phyloP scores from a whole-genome alignment of 1,139 yeast genomes.

The Candida mesenterica region DNA sequence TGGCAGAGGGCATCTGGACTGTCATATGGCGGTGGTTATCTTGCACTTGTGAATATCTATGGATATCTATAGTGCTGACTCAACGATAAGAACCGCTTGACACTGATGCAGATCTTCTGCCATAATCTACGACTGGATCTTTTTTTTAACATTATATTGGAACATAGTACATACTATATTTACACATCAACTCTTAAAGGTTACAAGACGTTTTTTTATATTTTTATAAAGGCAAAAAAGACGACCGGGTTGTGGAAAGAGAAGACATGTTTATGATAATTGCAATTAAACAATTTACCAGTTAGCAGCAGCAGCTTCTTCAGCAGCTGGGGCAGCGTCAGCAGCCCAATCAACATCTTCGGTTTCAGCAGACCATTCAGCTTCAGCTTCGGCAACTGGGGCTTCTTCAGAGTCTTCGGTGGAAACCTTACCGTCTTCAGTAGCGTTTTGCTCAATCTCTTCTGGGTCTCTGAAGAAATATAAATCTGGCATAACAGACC shows the following conservation, averaged over 20 bases:
- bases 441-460: conserved; percentile 88
- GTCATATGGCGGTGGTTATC: no score
- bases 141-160: no score
- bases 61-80: no score
- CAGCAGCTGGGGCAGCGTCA: conserved; percentile 69
- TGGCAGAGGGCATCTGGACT: conserved; percentile 5
- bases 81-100: no score
- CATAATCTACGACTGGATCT: no score
- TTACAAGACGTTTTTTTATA: conserved; percentile 10
- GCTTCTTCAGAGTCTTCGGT: conserved; percentile 53
- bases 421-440: conserved; percentile 58
- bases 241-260: conserved; percentile 2
- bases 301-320: conserved; percentile 71
- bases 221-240: conserved; percentile 11
- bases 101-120: no score
- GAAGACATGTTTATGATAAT: conserved; percentile 4
- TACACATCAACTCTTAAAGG: conserved; percentile 11
- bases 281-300: conserved; percentile 37
- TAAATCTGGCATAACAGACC: conserved; percentile 99
- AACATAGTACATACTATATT: no score
- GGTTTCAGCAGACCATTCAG: conserved; percentile 56
- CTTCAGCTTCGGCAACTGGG: conserved; percentile 49
- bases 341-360: conserved; percentile 67
- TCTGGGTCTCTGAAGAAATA: conserved; percentile 99
- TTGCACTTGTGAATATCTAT: no score